These are phyloP conservation scores for Chlorella sp. DNA, from an alignment of 139 green algal genomes.

Conservation along the genomic window DNA sequence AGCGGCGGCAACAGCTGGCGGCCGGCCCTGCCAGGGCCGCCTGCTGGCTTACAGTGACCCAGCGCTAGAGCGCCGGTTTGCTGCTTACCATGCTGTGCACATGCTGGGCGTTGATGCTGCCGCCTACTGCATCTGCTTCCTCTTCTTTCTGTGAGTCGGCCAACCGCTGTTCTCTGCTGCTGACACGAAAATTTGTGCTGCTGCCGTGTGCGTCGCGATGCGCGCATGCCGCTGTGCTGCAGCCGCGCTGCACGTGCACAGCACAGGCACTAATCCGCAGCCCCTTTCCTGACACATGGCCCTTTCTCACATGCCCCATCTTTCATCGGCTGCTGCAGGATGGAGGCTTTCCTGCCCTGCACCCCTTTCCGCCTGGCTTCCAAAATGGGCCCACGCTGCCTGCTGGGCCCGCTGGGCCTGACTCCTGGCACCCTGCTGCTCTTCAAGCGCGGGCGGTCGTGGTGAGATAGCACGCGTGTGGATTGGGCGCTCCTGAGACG, in stretches of 20 bases:
- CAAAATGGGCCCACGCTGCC: neutral
- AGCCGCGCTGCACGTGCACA: too few species aligned
- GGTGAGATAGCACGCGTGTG: too few species aligned
- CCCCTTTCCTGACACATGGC: too few species aligned
- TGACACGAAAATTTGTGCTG: too few species aligned
- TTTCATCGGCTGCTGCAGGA: too few species aligned
- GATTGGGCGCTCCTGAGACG: too few species aligned
- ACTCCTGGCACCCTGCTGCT: neutral
- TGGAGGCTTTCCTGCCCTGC: neutral
- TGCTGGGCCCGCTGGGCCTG: neutral
- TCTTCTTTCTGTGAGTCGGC: constrained; percentile 8
- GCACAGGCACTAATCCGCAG: too few species aligned
- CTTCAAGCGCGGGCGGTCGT: neutral
- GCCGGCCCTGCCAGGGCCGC: neutral
- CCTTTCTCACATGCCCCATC: too few species aligned
- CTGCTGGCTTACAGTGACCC: neutral
- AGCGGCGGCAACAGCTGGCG: neutral
- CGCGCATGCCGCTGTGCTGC: too few species aligned
- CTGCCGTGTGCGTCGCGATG: neutral
- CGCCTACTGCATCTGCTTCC: neutral
- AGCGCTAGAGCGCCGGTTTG: neutral
- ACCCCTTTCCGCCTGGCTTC: neutral
- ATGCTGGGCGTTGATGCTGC: neutral
- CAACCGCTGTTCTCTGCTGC: too few species aligned
- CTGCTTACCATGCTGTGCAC: neutral